Base-by-base conservation (phyloP, 2,329 filamentous ascomycete genomes). In the Phaeophleospora eucalypticola region DNA sequence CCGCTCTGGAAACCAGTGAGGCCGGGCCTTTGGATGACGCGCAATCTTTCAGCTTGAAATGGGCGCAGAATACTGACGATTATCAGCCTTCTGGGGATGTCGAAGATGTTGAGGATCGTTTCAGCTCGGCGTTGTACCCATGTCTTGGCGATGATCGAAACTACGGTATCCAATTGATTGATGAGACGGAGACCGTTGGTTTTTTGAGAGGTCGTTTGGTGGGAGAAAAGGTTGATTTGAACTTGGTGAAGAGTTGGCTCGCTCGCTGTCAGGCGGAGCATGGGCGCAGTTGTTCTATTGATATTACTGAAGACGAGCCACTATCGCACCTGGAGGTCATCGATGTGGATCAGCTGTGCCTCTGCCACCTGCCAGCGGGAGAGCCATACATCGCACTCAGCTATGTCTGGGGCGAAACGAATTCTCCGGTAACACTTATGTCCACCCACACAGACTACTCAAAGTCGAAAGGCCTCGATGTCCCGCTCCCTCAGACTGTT, bases 321-420 rank as follows among this genome's bases (percentile, higher is more conserved):
- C n/a, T n/a, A 18, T 40, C 7, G 20, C 14, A n/a, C 37, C 37
- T 18, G 9, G 37, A 29, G 20, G 37, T 40, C 18, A 29, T 40
- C 29, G 37, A 40, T 40, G 21, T 29, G 18, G 18, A 29, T 9
- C 12, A n/a, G 9, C 9, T 40, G 3, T 40, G 37, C 15, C 21
- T 40, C 3, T 15, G 12, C 37, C 18, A 40, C 10, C 16, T 40
- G 19, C 37, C 37, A n/a, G 19, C 15, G 21, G 37, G 4, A 9
- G 20, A 9, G 24, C 19, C 15, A 12, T 49, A 49, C 34, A 41
- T 27, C 12, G 46, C 46, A 7, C 41, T 45, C 9, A 44, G 41
- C 16, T 43, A 49, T 21, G 37, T 43, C 19, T 49, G 41, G 46
- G 41, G 46, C 21, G 14, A 17, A 2, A 17, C 36, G 14, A 27